Percentiles rank a stretch among this genome's conserved stretches.
These are phyloP conservation scores for Pichia sp. DNA, from an alignment of 1,139 yeast genomes.

Conservation along the genomic window DNA sequence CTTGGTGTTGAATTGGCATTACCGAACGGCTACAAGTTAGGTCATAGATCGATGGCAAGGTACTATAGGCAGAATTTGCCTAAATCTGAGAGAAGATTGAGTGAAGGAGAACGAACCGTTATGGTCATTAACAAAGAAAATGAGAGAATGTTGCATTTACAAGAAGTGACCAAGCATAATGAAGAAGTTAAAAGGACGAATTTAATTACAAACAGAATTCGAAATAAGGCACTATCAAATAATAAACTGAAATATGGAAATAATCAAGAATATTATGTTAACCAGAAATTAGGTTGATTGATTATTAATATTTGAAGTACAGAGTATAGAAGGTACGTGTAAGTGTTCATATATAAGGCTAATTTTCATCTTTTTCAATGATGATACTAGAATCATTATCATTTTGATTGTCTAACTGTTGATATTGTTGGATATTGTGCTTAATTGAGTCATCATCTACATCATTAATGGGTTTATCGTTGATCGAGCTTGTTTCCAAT, in stretches of 20 bases:
- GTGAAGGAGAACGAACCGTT: conserved; percentile 41
- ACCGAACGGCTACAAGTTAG: conserved; percentile 42
- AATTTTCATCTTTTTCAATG: neutral
- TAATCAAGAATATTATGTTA: conserved; percentile 59
- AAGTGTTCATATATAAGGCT: neutral
- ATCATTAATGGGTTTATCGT: neutral
- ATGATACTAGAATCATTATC: neutral
- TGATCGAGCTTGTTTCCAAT: conserved; percentile 12
- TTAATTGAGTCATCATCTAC: neutral
- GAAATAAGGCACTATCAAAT: conserved; percentile 35
- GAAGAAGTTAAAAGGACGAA: conserved; percentile 31
- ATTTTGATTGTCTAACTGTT: neutral
- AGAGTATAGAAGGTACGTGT: neutral
- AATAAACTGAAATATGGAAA: conserved; percentile 43
- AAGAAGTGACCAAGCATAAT: conserved; percentile 15
- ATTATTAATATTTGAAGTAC: neutral
- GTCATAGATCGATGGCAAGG: conserved; percentile 40
- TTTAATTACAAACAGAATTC: conserved; percentile 37
- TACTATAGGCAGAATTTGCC: conserved; percentile 33
- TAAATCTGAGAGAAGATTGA: conserved; percentile 12
- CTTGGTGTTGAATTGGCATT: conserved; percentile 36
- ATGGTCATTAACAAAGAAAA: conserved; percentile 42
- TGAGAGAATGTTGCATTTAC: conserved; percentile 10
- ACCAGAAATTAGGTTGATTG: conserved; percentile 30
- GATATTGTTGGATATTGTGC: neutral